Conservation (phyloP, 1,284 basidiomycete genomes). For the Leccinum griseonigrum region DNA sequence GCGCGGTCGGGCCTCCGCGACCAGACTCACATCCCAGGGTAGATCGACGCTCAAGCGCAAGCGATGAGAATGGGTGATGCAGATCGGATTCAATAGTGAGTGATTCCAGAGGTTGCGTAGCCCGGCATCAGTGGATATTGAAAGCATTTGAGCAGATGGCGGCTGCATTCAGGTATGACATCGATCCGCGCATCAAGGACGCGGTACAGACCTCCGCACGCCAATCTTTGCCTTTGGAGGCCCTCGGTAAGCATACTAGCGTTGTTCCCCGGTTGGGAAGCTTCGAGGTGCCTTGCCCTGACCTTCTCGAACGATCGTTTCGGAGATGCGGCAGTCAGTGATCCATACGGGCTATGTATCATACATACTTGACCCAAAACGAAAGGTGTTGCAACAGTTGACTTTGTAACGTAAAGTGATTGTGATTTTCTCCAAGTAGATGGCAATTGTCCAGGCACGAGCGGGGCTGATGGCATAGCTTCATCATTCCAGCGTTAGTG, state of each 20-base stretch:
- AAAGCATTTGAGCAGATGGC: background rate
- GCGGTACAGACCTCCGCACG: slow-evolving; percentile 8
- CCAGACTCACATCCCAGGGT: background rate
- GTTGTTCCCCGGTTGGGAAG: background rate
- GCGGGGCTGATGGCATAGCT: background rate
- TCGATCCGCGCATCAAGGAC: slow-evolving; percentile 12
- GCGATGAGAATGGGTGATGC: background rate
- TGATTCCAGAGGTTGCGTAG: background rate
- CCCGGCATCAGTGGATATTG: too few species aligned
- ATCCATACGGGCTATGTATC: slow-evolving; percentile 3
- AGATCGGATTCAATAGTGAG: background rate
- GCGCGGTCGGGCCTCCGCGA: background rate
- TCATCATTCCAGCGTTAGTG: background rate
- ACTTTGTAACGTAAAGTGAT: slow-evolving; percentile 10
- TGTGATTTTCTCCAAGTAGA: background rate
- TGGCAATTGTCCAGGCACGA: slow-evolving; percentile 10
- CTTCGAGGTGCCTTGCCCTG: slow-evolving; percentile 8
- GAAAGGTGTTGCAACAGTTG: background rate
- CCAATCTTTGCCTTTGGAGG: slow-evolving; percentile 19
- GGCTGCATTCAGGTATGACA: background rate
- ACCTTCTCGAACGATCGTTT: slow-evolving; percentile 6
- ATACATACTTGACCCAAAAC: background rate
- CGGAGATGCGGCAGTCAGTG: background rate
- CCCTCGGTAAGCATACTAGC: background rate
- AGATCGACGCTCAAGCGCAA: background rate